Percentiles rank a stretch among this genome's conserved stretches.
phyloP scores from a whole-genome alignment of 805 yeast species.

The Pichia deserticola region DNA sequence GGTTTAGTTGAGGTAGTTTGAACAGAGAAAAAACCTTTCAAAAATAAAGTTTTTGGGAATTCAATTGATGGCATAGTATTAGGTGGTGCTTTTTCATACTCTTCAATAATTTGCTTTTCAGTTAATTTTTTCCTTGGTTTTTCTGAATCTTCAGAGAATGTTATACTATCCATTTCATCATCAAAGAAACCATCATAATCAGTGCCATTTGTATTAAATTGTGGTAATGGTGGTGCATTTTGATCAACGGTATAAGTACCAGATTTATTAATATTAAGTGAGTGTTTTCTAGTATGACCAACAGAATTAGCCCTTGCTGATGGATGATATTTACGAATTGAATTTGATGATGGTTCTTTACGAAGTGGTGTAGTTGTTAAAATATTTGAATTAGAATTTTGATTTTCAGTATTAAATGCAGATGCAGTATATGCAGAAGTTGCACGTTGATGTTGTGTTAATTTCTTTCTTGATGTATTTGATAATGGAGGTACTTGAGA shows the following conservation, averaged over 20 bases:
- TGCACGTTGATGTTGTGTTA: conserved; percentile 31
- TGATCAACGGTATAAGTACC: conserved; percentile 13
- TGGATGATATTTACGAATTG: conserved; percentile 45
- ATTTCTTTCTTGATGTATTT: conserved; percentile 20
- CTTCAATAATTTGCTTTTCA: conserved; percentile 40
- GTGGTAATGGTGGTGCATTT: conserved; percentile 40
- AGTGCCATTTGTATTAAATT: conserved; percentile 25
- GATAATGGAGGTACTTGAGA: conserved; percentile 18
- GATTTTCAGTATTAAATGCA: conserved; percentile 16
- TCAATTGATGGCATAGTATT: conserved; percentile 92
- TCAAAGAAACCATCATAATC: conserved; percentile 58
- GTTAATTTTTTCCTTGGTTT: conserved; percentile 29
- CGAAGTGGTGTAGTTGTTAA: conserved; percentile 3
- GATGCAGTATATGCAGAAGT: conserved; percentile 31
- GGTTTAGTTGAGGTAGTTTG: conserved; percentile 94
- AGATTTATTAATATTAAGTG: conserved; percentile 31
- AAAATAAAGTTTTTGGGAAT: conserved; percentile 80
- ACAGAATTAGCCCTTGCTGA: conserved; percentile 84
- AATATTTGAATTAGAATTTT: background rate
- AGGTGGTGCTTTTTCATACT: conserved; percentile 49
- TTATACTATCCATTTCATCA: conserved; percentile 34
- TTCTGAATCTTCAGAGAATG: conserved; percentile 21
- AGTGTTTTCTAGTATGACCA: conserved; percentile 68
- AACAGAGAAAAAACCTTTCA: conserved; percentile 90
- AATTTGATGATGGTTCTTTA: background rate